Base-by-base conservation (phyloP, 495 filamentous ascomycete species). In the Penicillium argentinense region DNA sequence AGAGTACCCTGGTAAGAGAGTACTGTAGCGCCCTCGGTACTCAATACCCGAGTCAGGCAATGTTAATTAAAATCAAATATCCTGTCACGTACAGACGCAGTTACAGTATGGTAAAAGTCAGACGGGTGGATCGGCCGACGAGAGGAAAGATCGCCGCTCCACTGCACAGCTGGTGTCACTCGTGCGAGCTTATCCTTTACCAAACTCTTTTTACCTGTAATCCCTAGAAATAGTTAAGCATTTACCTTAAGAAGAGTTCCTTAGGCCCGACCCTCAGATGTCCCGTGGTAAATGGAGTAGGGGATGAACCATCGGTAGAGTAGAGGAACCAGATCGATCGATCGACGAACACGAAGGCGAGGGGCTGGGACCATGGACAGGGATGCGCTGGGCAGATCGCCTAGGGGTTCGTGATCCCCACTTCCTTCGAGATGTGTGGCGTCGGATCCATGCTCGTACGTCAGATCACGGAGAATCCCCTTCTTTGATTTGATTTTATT, bases 391-490 rank as follows among this genome's bases (percentile, higher is more conserved):
- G 30, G 40, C 36, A 29, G 51, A 62, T 62, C 55, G 37, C 39
- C 49, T 45, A 51, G 21, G 42, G 12, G 37, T 55, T 44, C 19
- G 17, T 19, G 21, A 19, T 38, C 56, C 51, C 56, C 52, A 60
- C 59, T 62, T 62, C 26, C 58, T 55, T 61, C 55, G 51, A 61
- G 54, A 54, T 49, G 36, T 49, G 51, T 49, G 45, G 45, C 51
- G 45, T 34, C 18, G 45, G 45, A 49, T 54, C 40, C 51, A 49
- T 40, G 17, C 50, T 32, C 56, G 51, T 55, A 56, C 45, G 56
- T 60, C 57, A 57, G 54, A 56, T 56, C 29, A 44, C 49, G 42
- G 42, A 49, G 48, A 45, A 49, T 53, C 57, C 52, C 53, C 56
- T 33, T 21, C 28, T 40, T 52, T 34, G 13, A 40, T 41, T 44